Percentiles rank a stretch among this genome's conserved stretches.
Conservation (phyloP, 352 stramenopile genomes). For the Phytopythium ostracodes region DNA sequence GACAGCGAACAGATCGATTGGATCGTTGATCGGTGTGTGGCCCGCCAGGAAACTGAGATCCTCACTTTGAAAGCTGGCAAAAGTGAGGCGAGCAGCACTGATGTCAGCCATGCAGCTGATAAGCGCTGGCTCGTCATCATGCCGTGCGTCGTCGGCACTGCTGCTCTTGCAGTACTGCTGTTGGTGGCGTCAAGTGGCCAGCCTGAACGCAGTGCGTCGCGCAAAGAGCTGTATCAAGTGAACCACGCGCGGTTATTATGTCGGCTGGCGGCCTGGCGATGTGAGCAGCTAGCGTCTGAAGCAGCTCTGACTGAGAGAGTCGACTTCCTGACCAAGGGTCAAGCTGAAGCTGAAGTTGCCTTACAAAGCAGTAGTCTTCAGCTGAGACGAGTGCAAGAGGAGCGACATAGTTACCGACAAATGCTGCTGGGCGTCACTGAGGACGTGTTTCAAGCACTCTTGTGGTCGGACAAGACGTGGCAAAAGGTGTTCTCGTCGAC, state of each 20-base stretch:
- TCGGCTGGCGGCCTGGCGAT: neutral
- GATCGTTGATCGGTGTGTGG: conserved; percentile 1
- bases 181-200: neutral
- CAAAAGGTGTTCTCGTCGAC: neutral
- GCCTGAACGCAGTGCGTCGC: neutral
- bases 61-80: neutral
- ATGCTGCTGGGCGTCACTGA: neutral
- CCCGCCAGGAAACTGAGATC: neutral
- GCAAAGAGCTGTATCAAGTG: neutral
- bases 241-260: neutral
- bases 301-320: neutral
- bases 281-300: neutral
- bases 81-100: neutral
- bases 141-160: neutral
- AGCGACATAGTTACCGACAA: neutral
- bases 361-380: neutral
- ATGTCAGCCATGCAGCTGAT: too few species aligned
- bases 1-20: neutral
- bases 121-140: neutral
- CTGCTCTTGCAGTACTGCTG: neutral
- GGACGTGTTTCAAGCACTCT: neutral
- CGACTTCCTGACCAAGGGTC: neutral
- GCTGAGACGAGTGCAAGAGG: neutral
- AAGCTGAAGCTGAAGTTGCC: neutral
- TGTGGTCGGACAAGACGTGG: conserved; percentile 4